These are phyloP conservation scores for Apiospora pterosperma DNA, from an alignment of 2,329 filamentous ascomycete species.

Conservation along the genomic window DNA sequence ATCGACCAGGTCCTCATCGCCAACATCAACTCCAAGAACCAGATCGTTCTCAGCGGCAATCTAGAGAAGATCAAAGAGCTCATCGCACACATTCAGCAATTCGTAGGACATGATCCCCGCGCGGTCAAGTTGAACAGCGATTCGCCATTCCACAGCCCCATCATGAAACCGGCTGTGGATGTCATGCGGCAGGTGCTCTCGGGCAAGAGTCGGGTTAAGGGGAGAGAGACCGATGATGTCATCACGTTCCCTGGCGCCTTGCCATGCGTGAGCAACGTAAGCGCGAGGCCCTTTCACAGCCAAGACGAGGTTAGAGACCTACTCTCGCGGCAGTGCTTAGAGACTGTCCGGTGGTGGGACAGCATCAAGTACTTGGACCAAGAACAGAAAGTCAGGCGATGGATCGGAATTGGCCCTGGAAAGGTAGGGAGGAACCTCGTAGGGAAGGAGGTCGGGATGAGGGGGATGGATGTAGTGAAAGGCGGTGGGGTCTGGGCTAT, in stretches of 20 bases:
- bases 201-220: conserved; percentile 50
- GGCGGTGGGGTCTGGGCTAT: conserved; percentile 93
- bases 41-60: conserved; percentile 89
- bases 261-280: conserved; percentile 84
- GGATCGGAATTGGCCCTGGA: conserved; percentile 89
- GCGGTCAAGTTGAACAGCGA: conserved; percentile 84
- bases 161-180: conserved; percentile 81
- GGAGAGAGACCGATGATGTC: conserved; percentile 57
- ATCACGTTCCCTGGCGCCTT: conserved; percentile 72
- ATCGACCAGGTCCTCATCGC: conserved; percentile 88
- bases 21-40: conserved; percentile 93
- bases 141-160: conserved; percentile 84
- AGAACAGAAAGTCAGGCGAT: conserved; percentile 74
- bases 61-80: conserved; percentile 79
- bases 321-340: conserved; percentile 77
- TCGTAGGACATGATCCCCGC: conserved; percentile 85
- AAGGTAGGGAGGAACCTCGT: conserved; percentile 93
- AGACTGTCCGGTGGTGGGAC: conserved; percentile 93
- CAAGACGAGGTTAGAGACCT: conserved; percentile 75
- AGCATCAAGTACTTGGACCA: conserved; percentile 87
- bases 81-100: conserved; percentile 80
- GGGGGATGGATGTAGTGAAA: conserved; percentile 71
- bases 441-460: conserved; percentile 91
- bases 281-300: conserved; percentile 71
- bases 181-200: conserved; percentile 69